Percentiles rank a stretch among this genome's conserved stretches.
These are phyloP conservation scores for Saururus chinensis DNA, from an alignment of 164 flowering plant genomes.

Conservation along the genomic window DNA sequence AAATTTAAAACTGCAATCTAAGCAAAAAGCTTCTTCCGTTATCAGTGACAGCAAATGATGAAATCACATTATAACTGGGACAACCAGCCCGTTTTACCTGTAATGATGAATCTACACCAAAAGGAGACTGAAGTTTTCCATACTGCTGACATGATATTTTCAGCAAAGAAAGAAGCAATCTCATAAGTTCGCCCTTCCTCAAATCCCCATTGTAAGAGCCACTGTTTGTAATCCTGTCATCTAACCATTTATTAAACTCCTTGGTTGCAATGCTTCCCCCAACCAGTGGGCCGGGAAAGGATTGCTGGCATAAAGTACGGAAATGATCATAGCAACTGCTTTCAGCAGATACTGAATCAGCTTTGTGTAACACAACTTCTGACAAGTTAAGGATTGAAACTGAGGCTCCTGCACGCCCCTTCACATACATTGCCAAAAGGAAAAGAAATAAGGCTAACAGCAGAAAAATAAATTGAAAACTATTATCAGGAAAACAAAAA, in stretches of 20 bases:
- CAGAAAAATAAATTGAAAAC: background rate
- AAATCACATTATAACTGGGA: background rate
- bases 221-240: conserved; percentile 70
- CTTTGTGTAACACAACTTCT: conserved; percentile 46
- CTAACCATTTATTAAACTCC: conserved; percentile 89
- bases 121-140: conserved; percentile 92
- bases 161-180: conserved; percentile 76
- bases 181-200: conserved; percentile 44
- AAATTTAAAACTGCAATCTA: no score
- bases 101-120: conserved; percentile 54
- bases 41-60: background rate
- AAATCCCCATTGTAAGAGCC: conserved; percentile 39
- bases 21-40: no score
- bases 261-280: conserved; percentile 78
- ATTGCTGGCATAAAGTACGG: conserved; percentile 54
- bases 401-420: conserved; percentile 50
- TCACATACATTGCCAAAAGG: conserved; percentile 10
- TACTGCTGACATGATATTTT: conserved; percentile 86
- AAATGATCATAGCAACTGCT: conserved; percentile 38
- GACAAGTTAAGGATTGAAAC: conserved; percentile 62
- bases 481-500: no score
- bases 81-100: conserved; percentile 34
- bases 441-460: background rate
- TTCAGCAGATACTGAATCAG: conserved; percentile 23
- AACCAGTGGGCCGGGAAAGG: conserved; percentile 90